phyloP scores from a whole-genome alignment of 805 yeast species.

The Candida koratica region DNA sequence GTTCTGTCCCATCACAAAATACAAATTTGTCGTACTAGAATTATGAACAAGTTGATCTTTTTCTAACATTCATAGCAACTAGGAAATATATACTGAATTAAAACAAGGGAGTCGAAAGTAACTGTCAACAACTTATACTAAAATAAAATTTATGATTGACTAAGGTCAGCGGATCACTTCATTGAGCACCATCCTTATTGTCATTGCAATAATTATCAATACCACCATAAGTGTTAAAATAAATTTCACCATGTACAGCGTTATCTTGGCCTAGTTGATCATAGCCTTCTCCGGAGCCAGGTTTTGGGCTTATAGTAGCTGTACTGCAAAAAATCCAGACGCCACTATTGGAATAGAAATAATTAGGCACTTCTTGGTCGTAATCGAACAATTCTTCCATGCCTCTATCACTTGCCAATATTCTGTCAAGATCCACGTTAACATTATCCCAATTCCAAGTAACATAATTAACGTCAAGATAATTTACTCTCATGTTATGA shows the following conservation, averaged over 20 bases:
- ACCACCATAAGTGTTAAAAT: conserved; percentile 2
- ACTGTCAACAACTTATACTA: not conserved
- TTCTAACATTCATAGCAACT: no score
- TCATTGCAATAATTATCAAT: not conserved
- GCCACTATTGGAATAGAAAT: not conserved
- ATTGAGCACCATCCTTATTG: not conserved
- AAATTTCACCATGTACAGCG: not conserved
- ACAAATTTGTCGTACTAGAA: no score
- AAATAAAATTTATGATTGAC: not conserved
- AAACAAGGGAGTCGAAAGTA: not conserved
- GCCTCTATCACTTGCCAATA: not conserved
- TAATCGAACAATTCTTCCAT: not conserved
- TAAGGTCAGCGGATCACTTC: not conserved
- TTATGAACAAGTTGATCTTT: no score
- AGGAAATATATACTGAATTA: not conserved
- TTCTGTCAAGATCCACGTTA: not conserved
- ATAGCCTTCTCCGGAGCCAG: not conserved
- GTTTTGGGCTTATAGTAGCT: not conserved
- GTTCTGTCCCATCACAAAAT: no score
- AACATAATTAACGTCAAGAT: not conserved
- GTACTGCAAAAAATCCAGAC: not conserved
- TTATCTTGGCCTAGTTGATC: not conserved
- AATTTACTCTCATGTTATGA: not conserved
- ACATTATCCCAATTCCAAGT: not conserved
- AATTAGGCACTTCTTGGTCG: conserved; percentile 1